These are phyloP conservation scores for Trematosphaeria pertusa DNA, from an alignment of 2,329 filamentous ascomycete genomes.

Conservation along the genomic window DNA sequence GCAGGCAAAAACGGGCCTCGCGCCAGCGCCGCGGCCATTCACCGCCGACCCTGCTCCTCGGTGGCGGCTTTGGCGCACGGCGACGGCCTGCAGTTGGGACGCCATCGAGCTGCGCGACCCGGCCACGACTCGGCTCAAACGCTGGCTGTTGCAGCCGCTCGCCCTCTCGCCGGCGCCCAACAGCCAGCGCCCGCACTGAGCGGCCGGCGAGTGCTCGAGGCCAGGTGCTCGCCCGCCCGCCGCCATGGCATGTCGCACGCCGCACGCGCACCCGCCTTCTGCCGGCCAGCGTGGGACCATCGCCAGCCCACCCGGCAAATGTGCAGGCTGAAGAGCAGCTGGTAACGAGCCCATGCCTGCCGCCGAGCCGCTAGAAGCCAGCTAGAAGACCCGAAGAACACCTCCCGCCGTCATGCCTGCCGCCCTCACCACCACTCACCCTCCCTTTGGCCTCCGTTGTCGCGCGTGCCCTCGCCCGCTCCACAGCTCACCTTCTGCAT, in stretches of 20 bases:
- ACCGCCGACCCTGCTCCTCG: not conserved
- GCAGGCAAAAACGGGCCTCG: conserved; percentile 1
- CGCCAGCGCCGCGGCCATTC: conserved; percentile 3
- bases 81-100: too few species aligned
- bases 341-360: not conserved
- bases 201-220: too few species aligned
- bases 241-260: not conserved
- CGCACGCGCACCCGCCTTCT: too few species aligned
- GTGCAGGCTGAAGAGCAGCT: conserved; percentile 13
- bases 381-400: conserved; percentile 2
- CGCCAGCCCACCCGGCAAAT: too few species aligned
- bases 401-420: not conserved
- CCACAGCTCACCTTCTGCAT: not conserved
- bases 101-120: too few species aligned
- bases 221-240: not conserved
- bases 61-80: too few species aligned
- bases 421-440: not conserved
- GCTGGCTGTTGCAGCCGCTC: conserved; percentile 3
- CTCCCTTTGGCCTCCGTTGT: not conserved
- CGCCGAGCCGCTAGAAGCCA: conserved; percentile 12
- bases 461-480: too few species aligned
- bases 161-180: not conserved
- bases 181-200: too few species aligned
- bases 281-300: too few species aligned
- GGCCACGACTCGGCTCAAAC: not conserved